Evolutionary conservation across 2,329 filamentous ascomycete species (phyloP), one percentile per base, ranked within the genome.

Genomic region (Ophiobolus disseminans): DNA sequence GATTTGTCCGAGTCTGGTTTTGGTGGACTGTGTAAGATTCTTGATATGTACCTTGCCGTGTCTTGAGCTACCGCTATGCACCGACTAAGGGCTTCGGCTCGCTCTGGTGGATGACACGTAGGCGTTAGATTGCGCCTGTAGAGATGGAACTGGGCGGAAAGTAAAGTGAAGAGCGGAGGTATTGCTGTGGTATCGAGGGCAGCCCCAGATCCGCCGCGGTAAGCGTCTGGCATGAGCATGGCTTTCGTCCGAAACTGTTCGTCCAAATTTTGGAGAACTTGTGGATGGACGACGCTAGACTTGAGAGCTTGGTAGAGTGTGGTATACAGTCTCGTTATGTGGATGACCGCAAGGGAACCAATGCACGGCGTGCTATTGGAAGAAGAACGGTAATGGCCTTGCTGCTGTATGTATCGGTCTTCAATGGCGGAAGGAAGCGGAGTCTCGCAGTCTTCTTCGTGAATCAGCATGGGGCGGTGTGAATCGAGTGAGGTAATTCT

Each of bases 51-150:
- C 20, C 83, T 82, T 0, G 89, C 87, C 0, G 92, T 97, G 57
- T 96, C 91, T 47, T 89, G 80, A 0, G 90, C 86, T 7, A 88
- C 86, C 5, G 80, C 79, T 2, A 87, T 83, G 69, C 93, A 97
- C 55, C 88, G 85, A 49, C 92, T 87, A 21, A 97, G 76, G 1
- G 94, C 91, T 5, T 84, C 82, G 3, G 80, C 74, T 34, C 93
- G 84, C 32, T 87, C 83, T 23, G 87, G 80, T 1, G 78, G 72
- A 0, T 86, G 80, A 64, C 88, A 91, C 8, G 79, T 78, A 0
- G 91, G 89, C 0, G 86, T 86, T 7, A 97, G 80, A 65, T 97
- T 97, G 64, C 96, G 91, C 32, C 94, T 85, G 72, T 96, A 90
- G 7, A 99, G 82, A 28, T 94, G 79, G 22, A 97, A 82, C n/a